Evolutionary conservation across 345 rosid species (phyloP).

Genomic region (Syzygium aqueum): DNA sequence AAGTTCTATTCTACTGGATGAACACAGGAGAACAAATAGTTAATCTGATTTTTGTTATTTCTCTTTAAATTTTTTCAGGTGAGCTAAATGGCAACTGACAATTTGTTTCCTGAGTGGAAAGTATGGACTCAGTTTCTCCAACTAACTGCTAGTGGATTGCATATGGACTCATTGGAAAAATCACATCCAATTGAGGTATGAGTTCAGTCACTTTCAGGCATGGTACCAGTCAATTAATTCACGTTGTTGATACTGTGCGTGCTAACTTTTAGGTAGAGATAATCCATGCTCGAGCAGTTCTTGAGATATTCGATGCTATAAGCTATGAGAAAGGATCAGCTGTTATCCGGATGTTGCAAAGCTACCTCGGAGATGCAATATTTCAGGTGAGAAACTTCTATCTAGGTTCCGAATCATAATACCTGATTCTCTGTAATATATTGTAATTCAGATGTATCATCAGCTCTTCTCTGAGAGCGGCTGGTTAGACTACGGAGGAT

Average conservation of each 20-base stretch:
- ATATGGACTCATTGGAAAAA: conserved; percentile 14
- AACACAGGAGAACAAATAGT: not conserved
- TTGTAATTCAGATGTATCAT: not conserved
- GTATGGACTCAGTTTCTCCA: conserved; percentile 34
- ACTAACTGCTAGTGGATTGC: conserved; percentile 11
- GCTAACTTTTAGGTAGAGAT: conserved; percentile 21
- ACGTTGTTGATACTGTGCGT: not conserved
- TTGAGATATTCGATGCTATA: conserved; percentile 25
- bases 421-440: not conserved
- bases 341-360: conserved; percentile 29
- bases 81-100: conserved; percentile 26
- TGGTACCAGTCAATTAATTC: not conserved
- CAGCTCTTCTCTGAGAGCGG: not conserved
- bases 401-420: not conserved
- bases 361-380: conserved; percentile 24
- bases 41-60: not conserved
- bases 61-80: conserved; percentile 10
- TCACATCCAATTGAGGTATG: conserved; percentile 39
- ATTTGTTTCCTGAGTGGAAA: conserved; percentile 35
- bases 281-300: conserved; percentile 10
- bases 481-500: not conserved
- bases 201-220: not conserved
- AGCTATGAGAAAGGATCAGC: conserved; percentile 36
- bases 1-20: not conserved
- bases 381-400: conserved; percentile 15